Percentiles rank a stretch among this genome's conserved stretches.
Evolutionary conservation across 306 rosid species (phyloP).

Genomic region (Morella rubra): DNA sequence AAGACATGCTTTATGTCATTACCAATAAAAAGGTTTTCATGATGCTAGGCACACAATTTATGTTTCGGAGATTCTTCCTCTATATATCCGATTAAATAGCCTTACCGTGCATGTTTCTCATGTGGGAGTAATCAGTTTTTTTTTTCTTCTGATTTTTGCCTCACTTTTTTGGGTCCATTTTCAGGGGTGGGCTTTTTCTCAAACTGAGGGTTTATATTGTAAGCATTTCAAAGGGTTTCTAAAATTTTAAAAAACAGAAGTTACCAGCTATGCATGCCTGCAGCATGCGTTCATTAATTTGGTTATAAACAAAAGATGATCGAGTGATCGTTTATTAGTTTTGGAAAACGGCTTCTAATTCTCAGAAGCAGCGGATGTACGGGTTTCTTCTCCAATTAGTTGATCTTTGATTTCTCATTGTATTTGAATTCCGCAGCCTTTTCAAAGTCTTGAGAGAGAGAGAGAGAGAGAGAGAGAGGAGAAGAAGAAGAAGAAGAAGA

Average conservation of each 20-base stretch:
- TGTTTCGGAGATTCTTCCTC: slow-evolving; percentile 24
- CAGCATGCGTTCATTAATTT: background rate
- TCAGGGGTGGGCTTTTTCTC: too few relatives aligned
- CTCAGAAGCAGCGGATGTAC: background rate
- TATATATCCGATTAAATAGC: slow-evolving; percentile 8
- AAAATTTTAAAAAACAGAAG: too few relatives aligned
- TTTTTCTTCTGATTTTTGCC: background rate
- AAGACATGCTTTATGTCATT: slow-evolving; percentile 69
- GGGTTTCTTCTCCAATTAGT: background rate
- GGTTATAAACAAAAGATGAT: background rate
- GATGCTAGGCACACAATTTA: slow-evolving; percentile 19
- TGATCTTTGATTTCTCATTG: background rate
- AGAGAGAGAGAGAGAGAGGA: too few relatives aligned
- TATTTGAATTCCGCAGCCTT: too few relatives aligned
- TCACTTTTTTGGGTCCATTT: too few relatives aligned
- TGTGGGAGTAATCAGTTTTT: background rate
- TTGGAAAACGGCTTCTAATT: background rate
- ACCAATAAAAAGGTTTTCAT: slow-evolving; percentile 61
- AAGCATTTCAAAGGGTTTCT: too few relatives aligned
- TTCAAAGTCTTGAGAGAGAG: too few relatives aligned
- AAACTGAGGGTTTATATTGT: too few relatives aligned
- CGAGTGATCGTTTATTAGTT: background rate
- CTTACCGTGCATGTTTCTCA: background rate
- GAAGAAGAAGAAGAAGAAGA: too few relatives aligned
- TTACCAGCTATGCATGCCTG: too few relatives aligned